Conservation (phyloP, 345 rosid species). For the Lepidium africanum region DNA sequence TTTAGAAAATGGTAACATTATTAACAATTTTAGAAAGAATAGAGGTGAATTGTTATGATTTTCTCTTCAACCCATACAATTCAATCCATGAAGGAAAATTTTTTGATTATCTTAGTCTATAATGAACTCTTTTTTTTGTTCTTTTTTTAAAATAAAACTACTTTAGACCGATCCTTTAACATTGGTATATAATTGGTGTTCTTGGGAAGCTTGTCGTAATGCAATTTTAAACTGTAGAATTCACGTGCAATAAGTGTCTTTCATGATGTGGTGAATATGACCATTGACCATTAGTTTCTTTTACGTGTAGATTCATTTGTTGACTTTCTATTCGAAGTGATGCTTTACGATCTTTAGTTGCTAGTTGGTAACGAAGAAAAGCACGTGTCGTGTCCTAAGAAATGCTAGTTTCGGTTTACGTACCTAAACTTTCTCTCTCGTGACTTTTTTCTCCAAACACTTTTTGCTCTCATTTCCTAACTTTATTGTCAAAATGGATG, state of each 20-base stretch:
- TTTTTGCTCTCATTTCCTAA: neutral
- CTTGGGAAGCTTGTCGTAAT: slow-evolving; percentile 2
- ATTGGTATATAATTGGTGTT: neutral
- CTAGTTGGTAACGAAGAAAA: neutral
- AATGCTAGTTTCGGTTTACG: slow-evolving; percentile 1
- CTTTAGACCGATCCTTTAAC: too few species aligned
- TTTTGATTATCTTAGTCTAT: too few species aligned
- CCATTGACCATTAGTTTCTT: neutral
- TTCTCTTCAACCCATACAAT: too few species aligned
- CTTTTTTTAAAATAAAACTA: too few species aligned
- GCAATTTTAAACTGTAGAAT: slow-evolving; percentile 4
- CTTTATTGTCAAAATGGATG: neutral
- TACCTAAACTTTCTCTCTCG: neutral
- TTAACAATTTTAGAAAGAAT: too few species aligned
- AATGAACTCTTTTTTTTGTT: too few species aligned
- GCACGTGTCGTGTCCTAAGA: slow-evolving; percentile 12
- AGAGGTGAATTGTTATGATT: too few species aligned
- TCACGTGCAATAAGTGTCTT: slow-evolving; percentile 9
- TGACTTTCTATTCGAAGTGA: neutral
- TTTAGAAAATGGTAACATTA: too few species aligned
- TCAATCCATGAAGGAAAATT: too few species aligned
- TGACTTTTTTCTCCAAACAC: neutral
- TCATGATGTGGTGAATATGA: neutral
- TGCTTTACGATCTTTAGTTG: neutral
- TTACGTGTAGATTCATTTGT: slow-evolving; percentile 9